Percentiles rank a stretch among this genome's conserved stretches.
Evolutionary conservation across 148 eudicot genomes (phyloP).

Genomic region (Cornus controversa): DNA sequence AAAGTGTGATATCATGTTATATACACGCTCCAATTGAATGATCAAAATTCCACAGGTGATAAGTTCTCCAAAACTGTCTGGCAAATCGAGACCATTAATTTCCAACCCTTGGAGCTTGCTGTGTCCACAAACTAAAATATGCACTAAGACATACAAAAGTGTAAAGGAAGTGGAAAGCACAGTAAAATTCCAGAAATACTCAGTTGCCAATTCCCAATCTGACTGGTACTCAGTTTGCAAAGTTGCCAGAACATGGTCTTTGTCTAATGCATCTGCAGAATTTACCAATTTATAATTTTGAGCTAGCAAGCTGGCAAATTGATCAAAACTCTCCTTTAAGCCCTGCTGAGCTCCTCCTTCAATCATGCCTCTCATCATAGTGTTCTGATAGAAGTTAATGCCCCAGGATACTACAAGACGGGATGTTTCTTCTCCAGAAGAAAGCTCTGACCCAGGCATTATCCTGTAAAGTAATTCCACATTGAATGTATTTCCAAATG

Average conservation of each 20-base stretch:
- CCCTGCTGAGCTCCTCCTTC: conserved; percentile 83
- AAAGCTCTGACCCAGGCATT: conserved; percentile 52
- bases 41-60: conserved; percentile 54
- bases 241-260: conserved; percentile 58
- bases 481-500: conserved; percentile 70
- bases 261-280: conserved; percentile 35
- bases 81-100: conserved; percentile 70
- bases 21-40: conserved; percentile 58
- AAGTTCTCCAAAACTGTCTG: conserved; percentile 86
- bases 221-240: conserved; percentile 58
- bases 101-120: conserved; percentile 65
- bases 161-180: conserved; percentile 52
- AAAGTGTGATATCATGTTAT: conserved; percentile 70
- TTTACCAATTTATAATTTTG: conserved; percentile 47
- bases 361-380: conserved; percentile 85
- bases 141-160: conserved; percentile 51
- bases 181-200: conserved; percentile 71
- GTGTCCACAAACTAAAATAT: conserved; percentile 56
- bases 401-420: conserved; percentile 71
- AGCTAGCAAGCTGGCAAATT: conserved; percentile 50
- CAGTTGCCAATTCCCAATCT: conserved; percentile 61
- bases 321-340: conserved; percentile 73
- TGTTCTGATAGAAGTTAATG: conserved; percentile 60
- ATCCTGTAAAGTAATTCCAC: conserved; percentile 67
- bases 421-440: conserved; percentile 71